Evolutionary conservation across 805 yeast genomes (phyloP).

Genomic region (Suhomyces emberorum): DNA sequence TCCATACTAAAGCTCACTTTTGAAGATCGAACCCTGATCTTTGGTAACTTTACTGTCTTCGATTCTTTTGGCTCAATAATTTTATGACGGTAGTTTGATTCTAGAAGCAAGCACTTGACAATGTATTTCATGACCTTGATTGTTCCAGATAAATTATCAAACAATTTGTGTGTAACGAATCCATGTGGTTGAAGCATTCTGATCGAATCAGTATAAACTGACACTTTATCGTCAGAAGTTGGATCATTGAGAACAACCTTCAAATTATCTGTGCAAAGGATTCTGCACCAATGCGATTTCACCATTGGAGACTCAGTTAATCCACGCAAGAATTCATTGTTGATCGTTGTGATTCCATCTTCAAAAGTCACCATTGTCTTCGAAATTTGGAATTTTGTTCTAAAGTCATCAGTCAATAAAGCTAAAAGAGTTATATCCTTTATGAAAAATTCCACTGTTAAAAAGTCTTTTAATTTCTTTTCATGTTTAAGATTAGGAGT

Average conservation of each 20-base stretch:
- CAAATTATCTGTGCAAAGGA: constrained; percentile 35
- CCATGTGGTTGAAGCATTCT: constrained; percentile 37
- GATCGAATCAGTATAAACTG: constrained; percentile 23
- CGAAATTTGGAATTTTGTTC: constrained; percentile 44
- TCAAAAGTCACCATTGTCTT: constrained; percentile 8
- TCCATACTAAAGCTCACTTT: constrained; percentile 35
- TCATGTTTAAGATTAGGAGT: background rate
- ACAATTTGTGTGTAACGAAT: constrained; percentile 35
- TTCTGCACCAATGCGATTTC: constrained; percentile 47
- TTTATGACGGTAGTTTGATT: constrained; percentile 11
- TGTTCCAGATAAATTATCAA: constrained; percentile 36
- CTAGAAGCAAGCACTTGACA: constrained; percentile 21
- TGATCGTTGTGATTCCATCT: constrained; percentile 10
- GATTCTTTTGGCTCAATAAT: constrained; percentile 31
- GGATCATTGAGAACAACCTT: constrained; percentile 12
- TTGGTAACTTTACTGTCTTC: constrained; percentile 25
- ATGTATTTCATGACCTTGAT: constrained; percentile 34
- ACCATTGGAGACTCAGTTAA: constrained; percentile 53
- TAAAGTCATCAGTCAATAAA: constrained; percentile 47
- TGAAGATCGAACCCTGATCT: constrained; percentile 23
- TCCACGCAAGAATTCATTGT: constrained; percentile 32
- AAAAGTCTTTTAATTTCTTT: constrained; percentile 8
- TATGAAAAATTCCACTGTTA: constrained; percentile 11
- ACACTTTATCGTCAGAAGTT: constrained; percentile 14
- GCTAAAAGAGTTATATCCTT: constrained; percentile 22